phyloP scores from a whole-genome alignment of 306 rosid species.

The Vigna unguiculata region DNA sequence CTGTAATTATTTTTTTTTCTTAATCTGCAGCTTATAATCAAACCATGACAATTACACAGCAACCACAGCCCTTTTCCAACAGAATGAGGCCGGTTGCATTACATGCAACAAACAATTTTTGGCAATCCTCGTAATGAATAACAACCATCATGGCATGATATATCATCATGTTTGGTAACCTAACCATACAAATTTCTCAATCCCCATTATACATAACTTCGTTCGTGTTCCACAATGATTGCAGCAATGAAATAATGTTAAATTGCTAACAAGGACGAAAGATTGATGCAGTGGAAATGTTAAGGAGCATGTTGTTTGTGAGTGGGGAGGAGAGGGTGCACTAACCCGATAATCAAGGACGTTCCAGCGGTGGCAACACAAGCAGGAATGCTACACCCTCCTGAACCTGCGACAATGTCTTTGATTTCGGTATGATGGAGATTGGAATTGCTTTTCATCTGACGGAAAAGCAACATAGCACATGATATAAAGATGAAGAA shows the following conservation, averaged over 20 bases:
- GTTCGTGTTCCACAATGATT: not conserved
- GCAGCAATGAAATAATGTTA: too few species aligned
- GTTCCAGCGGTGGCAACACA: conserved; percentile 95
- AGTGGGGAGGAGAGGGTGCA: conserved; percentile 28
- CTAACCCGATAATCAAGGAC: conserved; percentile 82
- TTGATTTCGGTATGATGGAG: conserved; percentile 66
- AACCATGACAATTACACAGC: not conserved
- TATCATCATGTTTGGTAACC: not conserved
- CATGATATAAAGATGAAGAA: not conserved
- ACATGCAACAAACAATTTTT: not conserved
- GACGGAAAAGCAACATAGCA: conserved; percentile 39
- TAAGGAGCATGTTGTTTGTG: conserved; percentile 1
- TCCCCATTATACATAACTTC: not conserved
- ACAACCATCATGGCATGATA: not conserved
- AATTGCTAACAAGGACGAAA: not conserved
- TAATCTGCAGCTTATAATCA: not conserved
- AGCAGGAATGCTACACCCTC: conserved; percentile 64
- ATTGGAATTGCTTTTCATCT: conserved; percentile 64
- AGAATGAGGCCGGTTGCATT: not conserved
- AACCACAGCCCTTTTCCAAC: not conserved
- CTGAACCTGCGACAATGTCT: conserved; percentile 57
- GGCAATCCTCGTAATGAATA: not conserved
- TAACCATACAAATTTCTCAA: not conserved
- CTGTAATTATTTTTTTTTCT: not conserved
- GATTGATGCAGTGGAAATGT: not conserved